A percentile compares a stretch with the other conserved stretches of the same genome.
Conservation (phyloP, 306 rosid species). For the Lathyrus aphaca region DNA sequence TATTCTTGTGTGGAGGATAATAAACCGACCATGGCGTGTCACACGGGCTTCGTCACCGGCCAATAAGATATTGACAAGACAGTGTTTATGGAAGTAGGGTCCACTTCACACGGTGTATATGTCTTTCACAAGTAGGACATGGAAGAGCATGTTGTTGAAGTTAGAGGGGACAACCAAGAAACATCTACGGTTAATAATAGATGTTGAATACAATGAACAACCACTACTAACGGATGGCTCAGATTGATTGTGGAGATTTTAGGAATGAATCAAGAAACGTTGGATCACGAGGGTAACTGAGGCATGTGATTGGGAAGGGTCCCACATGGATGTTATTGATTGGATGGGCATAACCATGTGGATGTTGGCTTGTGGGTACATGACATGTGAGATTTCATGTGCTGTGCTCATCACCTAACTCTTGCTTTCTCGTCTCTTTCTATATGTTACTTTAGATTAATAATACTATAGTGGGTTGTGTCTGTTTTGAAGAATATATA, state of each 20-base stretch:
- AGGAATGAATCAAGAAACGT: background rate
- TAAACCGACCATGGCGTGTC: constrained; percentile 19
- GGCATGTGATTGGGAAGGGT: background rate
- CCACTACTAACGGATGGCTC: constrained; percentile 38
- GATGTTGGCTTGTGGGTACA: constrained; percentile 10
- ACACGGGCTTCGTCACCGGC: constrained; percentile 50
- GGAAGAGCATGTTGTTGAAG: constrained; percentile 38
- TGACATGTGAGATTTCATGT: constrained; percentile 44
- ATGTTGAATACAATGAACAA: constrained; percentile 49
- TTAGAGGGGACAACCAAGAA: constrained; percentile 49
- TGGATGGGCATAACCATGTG: background rate
- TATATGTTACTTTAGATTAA: background rate
- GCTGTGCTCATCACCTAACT: background rate
- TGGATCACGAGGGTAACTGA: background rate
- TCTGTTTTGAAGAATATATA: background rate
- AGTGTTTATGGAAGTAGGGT: background rate
- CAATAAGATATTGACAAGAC: constrained; percentile 38
- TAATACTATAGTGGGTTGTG: background rate
- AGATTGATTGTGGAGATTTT: constrained; percentile 29
- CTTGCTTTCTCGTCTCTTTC: background rate
- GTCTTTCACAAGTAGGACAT: constrained; percentile 49
- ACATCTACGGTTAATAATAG: constrained; percentile 46
- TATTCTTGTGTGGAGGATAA: constrained; percentile 34
- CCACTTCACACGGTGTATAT: constrained; percentile 29
- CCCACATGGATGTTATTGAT: background rate